phyloP scores from a whole-genome alignment of 306 rosid species.

The Vigna angularis region DNA sequence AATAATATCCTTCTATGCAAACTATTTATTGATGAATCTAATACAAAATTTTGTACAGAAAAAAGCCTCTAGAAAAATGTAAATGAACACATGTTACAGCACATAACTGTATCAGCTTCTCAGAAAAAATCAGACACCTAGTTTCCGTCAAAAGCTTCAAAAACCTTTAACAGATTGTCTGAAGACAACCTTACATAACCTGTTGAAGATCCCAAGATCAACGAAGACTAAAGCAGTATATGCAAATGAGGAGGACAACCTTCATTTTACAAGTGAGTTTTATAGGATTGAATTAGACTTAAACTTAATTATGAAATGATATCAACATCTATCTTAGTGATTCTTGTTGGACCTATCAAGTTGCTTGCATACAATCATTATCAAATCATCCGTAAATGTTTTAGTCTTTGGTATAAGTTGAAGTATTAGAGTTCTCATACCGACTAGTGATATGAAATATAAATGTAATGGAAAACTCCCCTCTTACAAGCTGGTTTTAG shows the following conservation, averaged over 20 bases:
- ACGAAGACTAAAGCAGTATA: background rate
- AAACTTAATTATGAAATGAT: no score
- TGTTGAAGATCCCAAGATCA: background rate
- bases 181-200: background rate
- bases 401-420: background rate
- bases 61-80: background rate
- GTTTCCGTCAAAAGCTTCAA: slow-evolving; percentile 17
- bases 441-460: no score
- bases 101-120: background rate
- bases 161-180: slow-evolving; percentile 12
- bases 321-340: no score
- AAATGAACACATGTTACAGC: background rate
- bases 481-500: no score
- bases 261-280: no score
- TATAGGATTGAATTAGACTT: no score
- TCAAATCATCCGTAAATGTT: background rate
- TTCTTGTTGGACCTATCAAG: background rate
- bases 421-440: no score
- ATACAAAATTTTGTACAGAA: slow-evolving; percentile 3
- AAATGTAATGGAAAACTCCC: no score
- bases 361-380: no score
- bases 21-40: background rate
- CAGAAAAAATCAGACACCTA: background rate
- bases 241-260: no score
- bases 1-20: slow-evolving; percentile 12